Evolutionary conservation across 495 filamentous ascomycete genomes (phyloP), one percentile per base, ranked within the genome.

Genomic region (Viridothelium virens): DNA sequence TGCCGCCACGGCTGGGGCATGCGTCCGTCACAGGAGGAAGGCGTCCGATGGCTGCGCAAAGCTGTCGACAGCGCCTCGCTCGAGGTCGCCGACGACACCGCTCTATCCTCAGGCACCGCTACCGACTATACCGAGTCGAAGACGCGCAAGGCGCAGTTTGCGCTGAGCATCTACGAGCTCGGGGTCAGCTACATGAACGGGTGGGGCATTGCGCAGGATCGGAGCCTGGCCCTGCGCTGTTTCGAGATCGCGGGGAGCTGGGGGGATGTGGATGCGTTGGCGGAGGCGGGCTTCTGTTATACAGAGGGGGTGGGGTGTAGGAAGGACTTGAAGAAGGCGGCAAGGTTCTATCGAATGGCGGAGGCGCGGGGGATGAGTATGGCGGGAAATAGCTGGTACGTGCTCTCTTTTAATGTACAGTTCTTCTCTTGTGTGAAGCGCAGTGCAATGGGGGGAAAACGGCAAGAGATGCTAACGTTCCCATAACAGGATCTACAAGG

Each of bases 1-100:
- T 96, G 92, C 73, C 86, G 95, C n/a, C 94, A 97, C 73, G 94
- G 94, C 37, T 98, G 94, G 94, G 94, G 94, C 10, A 96, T 97
- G 91, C 86, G 91, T 18, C 84, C 91, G 18, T 96, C 96, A 74
- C 90, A 88, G 69, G 80, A 80, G 41, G 94, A 98, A 77, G 95
- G 89, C 9, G 89, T 97, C 2, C 84, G 85, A 71, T 98, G 94
- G 94, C 79, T 96, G 61, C 85, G 89, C 38, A 91, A 90, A 69
- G 94, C 96, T 3, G 91, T 92, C 48, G 90, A 96, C 69, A 86
- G 84, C n/a, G 89, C 89, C 7, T 86, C 86, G 39, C 75, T 89
- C 38, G 94, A 97, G 72, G 84, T 96, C 69, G 87, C 87, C 3
- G 89, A 91, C 6, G 89, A 94, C 67, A 88, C 94, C 66, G 83